Evolutionary conservation across 306 rosid genomes (phyloP), one percentile per base, ranked within the genome.

Genomic region (Prunus armeniaca): DNA sequence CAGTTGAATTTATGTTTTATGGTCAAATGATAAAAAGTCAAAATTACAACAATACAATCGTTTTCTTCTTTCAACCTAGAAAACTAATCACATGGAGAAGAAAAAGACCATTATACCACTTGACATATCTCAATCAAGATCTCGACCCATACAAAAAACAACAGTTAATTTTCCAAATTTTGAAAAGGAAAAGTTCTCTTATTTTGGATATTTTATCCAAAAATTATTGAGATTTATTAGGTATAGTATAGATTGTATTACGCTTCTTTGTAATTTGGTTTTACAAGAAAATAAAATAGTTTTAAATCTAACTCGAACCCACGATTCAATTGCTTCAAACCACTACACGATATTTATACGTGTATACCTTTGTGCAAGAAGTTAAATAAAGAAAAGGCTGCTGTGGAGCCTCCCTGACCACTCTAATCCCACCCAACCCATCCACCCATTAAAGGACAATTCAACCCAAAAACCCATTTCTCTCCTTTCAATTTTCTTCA

Each of bases 391-490:
- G 45, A 67, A 67, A 67, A 67, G 52, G 76, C 13, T 58, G 76
- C 43, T 57, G 67, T 58, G 41, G 56, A 57, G 25, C 12, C 43
- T 24, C 56, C 58, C 55, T 41, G 76, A 72, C 27, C 56, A 57
- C 76, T 41, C 76, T 28, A 45, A 57, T 72, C 55, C 45, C 76
- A 41, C 27, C 76, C 18, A 14, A 10, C 45, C 41, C 76, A 54
- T 30, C 55, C 56, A 54, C 64, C 50, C 75, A 54, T 32, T 57
- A 56, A 18, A 46, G 25, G 51, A 24, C 28, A 41, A 38, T 38
- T 45, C 32, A 34, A 25, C 58, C 46, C 68, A 24, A 66, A 11
- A 6, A 14, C 66, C 66, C 62, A 38, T 55, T 56, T 24, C 45
- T 45, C 43, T 56, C 57, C 57, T 45, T 61, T 73, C 45, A 45